Base-by-base conservation (phyloP, 2,329 filamentous ascomycete species). In the Neofusicoccum sp. region DNA sequence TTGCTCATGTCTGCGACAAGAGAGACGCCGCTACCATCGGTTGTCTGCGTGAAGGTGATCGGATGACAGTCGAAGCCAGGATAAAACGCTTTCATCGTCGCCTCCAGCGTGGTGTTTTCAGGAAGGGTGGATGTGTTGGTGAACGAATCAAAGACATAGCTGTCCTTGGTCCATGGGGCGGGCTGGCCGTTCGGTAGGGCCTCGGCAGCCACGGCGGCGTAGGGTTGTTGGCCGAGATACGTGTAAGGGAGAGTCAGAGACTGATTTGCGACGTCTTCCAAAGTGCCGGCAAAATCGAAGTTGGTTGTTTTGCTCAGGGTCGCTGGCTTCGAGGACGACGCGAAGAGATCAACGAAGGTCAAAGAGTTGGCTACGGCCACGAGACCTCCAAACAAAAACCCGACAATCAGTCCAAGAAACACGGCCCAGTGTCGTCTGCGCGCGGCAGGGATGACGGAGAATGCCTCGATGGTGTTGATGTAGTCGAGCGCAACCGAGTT, bases 101-200 rank as follows among this genome's bases (percentile, higher is more conserved):
- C 45, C 24, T 60, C 57, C 5, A 60, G 33, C 3, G 57, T 60
- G 3, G 33, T 36, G 12, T 60, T 60, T 20, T 60, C 57, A 4
- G 44, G 34, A 7, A 60, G 20, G 2, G 33, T 14, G 3, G 57
- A 60, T 3, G 44, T 44, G 7, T 60, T 60, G 57, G 45, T 51
- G 36, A 60, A 60, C 6, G 58, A 60, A 20, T 54, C 58, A 20
- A 60, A 60, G 20, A 54, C 58, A 8, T 60, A 54, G 30, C 48
- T 48, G 20, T 60, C 58, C 16, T 53, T 34, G 6, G 58, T 47
- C 58, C 58, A 60, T 3, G 58, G 36, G 1, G 47, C 58, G 7
- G 58, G 40, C 31, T 45, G 58, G 26, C 57, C 58, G 26, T 60
- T 60, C 11, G 58, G 58, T 30, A 60, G 38, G 5, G 11, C 12